These are phyloP conservation scores for Endogone sp. DNA, from an alignment of 192 early-diverging fungal genomes.

Conservation along the genomic window DNA sequence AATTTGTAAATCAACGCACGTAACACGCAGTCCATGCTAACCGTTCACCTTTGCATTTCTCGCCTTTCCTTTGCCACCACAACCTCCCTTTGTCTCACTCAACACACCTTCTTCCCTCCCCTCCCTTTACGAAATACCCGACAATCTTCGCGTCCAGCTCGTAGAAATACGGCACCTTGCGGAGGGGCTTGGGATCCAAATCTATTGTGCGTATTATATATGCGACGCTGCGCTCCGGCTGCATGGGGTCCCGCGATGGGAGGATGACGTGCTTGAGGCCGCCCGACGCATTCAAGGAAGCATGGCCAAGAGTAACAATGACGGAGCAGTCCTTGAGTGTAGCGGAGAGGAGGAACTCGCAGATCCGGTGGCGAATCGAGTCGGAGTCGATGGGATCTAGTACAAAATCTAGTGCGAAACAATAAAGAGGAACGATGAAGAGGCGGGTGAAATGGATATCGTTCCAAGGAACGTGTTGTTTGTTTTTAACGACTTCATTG, in stretches of 20 bases:
- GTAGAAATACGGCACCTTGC: conserved; percentile 51
- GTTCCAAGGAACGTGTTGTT: no score
- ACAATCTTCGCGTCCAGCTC: conserved; percentile 55
- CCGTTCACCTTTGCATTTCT: no score
- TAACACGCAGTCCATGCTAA: no score
- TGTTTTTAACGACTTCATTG: no score
- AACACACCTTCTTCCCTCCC: conserved; percentile 1
- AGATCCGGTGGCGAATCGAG: conserved; percentile 40
- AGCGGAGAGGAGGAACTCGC: conserved; percentile 64
- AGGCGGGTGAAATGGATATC: no score
- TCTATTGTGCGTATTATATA: conserved; percentile 62
- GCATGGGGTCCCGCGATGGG: neutral
- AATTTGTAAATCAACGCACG: no score
- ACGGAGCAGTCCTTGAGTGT: conserved; percentile 81
- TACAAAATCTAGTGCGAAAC: conserved; percentile 24
- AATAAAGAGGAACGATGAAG: no score
- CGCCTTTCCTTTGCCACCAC: no score
- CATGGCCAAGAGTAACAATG: conserved; percentile 46
- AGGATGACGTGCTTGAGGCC: no score
- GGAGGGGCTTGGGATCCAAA: conserved; percentile 65
- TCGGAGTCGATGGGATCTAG: conserved; percentile 9
- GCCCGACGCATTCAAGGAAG: conserved; percentile 4
- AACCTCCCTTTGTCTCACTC: neutral
- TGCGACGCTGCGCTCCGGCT: conserved; percentile 3
- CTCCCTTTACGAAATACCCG: conserved; percentile 17